Evolutionary conservation across 2,329 filamentous ascomycete species (phyloP), one percentile per base, ranked within the genome.

Genomic region (Rugonectria rugulosa): DNA sequence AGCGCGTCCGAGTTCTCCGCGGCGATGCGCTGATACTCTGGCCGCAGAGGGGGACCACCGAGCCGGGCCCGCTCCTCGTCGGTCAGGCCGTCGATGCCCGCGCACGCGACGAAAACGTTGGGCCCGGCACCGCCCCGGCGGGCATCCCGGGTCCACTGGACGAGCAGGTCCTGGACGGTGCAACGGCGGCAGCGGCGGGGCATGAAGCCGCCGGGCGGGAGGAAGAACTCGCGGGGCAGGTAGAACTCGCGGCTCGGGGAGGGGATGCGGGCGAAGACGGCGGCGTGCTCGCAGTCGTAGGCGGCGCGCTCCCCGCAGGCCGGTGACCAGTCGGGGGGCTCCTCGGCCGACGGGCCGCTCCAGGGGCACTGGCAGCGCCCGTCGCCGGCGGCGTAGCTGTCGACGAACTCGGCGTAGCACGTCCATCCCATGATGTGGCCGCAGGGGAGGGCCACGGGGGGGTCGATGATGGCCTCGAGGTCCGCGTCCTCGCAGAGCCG

Each of bases 401-500:
- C 11, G 10, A 20, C 36, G n/a, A 63, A 34, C 5, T 17, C 10
- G 5, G 20, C 5, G 24, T 65, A 65, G 31, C 64, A 67, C 2
- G 44, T 36, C 19, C 42, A 32, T 3, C 59, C 60, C 27, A 67
- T 60, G 11, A 67, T 57, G 32, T 67, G 64, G 3, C 64, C 64
- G 17, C 64, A 67, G 2, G 64, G 60, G 19, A 67, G 55, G 7
- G 54, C 15, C 3, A 55, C 37, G 17, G 51, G 40, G 9, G 32
- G 6, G 2, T 58, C 23, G 19, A 55, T 23, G 17, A 52, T 17
- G 14, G 5, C 15, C 10, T 40, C 24, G 9, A 44, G 31, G 19
- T 56, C 38, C 1, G 12, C 7, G 36, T 9, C 41, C 14, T 64
- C 45, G 23, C 64, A 67, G 7, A 57, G 48, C 5, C 9, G 15